Percentiles rank a stretch among this genome's conserved stretches.
Conservation (phyloP, 2,329 filamentous ascomycete species). For the Aspergillus costaricaensis region DNA sequence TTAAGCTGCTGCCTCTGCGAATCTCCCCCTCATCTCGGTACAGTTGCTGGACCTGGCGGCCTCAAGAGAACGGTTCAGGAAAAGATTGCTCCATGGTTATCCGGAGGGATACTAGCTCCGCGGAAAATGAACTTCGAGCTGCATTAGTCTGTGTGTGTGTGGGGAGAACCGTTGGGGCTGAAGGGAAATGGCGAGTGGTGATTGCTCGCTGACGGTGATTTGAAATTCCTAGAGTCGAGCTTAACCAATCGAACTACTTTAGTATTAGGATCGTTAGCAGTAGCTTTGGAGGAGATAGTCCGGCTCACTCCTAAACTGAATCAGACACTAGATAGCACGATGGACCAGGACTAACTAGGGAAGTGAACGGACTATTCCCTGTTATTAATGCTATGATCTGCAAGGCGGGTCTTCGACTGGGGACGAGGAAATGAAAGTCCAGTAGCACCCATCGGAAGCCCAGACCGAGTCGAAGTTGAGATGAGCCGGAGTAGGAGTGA, state of each 20-base stretch:
- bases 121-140: background rate
- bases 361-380: background rate
- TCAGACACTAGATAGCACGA: background rate
- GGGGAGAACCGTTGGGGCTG: conserved; percentile 4
- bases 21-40: background rate
- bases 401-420: conserved; percentile 3
- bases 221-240: background rate
- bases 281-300: background rate
- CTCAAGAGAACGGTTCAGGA: background rate
- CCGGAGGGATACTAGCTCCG: background rate
- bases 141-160: background rate
- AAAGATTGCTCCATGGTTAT: background rate
- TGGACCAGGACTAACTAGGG: background rate
- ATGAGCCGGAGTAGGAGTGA: background rate
- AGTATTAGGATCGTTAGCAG: background rate
- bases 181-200: background rate
- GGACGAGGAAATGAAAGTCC: background rate
- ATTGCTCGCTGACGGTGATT: background rate
- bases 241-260: background rate
- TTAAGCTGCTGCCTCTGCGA: background rate
- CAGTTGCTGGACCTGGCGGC: background rate
- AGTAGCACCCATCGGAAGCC: background rate
- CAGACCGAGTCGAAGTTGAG: background rate
- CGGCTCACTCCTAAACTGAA: background rate
- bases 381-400: conserved; percentile 6